These are phyloP conservation scores for Mucor piriformis DNA, from an alignment of 371 early-diverging fungal genomes.

Conservation along the genomic window DNA sequence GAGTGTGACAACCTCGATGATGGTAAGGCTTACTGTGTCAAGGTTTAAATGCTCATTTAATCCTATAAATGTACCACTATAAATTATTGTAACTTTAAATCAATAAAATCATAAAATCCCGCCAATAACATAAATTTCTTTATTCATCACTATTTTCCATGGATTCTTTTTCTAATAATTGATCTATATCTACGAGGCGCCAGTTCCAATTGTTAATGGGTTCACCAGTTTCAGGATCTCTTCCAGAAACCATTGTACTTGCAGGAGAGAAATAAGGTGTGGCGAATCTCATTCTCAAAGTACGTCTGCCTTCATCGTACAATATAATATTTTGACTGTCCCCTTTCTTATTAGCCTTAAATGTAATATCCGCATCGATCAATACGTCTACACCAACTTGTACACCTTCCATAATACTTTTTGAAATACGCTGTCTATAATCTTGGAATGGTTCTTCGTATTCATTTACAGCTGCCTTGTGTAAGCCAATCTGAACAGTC, in stretches of 20 bases:
- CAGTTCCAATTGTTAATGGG: conserved; percentile 62
- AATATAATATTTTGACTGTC: conserved; percentile 27
- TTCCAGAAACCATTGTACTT: conserved; percentile 50
- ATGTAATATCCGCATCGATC: conserved; percentile 59
- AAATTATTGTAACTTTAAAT: neutral
- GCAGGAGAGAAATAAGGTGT: conserved; percentile 64
- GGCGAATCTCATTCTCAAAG: conserved; percentile 56
- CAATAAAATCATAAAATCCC: conserved; percentile 9
- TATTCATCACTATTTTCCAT: conserved; percentile 29
- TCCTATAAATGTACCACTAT: neutral
- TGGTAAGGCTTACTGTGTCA: conserved; percentile 42
- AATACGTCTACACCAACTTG: conserved; percentile 58
- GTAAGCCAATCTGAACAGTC: conserved; percentile 40
- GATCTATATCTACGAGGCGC: conserved; percentile 62
- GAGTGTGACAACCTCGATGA: conserved; percentile 42
- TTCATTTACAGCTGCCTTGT: conserved; percentile 20
- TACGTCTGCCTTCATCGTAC: conserved; percentile 55
- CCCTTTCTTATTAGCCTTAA: conserved; percentile 27
- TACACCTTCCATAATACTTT: conserved; percentile 55
- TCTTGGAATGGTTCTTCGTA: conserved; percentile 52
- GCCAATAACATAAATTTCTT: neutral
- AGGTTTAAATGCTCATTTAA: conserved; percentile 6
- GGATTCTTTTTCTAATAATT: conserved; percentile 56
- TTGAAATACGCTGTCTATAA: conserved; percentile 43
- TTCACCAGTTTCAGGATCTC: conserved; percentile 53